Base-by-base conservation (phyloP, 108 stramenopile genomes). In the Conticribra guillardii region DNA sequence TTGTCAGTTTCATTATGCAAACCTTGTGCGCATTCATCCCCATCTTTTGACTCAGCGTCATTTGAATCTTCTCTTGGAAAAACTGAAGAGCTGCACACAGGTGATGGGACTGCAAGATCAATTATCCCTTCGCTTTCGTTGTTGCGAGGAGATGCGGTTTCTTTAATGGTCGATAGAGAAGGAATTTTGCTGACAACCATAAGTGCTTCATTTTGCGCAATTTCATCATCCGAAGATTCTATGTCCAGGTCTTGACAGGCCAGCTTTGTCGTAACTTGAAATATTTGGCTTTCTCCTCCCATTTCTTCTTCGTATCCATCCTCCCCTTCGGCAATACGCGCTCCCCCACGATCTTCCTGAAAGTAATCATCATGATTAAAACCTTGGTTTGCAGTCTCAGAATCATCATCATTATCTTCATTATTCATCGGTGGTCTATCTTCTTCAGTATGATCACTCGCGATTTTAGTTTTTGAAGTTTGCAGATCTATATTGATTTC, bases 251-350 rank as follows among this genome's bases (percentile, higher is more conserved):
- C 34, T 63, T 82, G 53, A 28, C 65, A 73, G 17, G 81, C 81
- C 18, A 82, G 44, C 1, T 46, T 68, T 4, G 76, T 74, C 5
- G 71, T 62, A 16, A 78, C 81, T 29, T 77, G 71, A 37, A 80
- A 60, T 19, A 80, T 61, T 65, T 91, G 90, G 47, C 83, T 89
- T 23, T 54, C 48, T 2, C 86, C 90, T 33, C 88, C 90, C 86
- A 91, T 86, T 50, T 89, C 88, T 33, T 91, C 88, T 8, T 91
- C 90, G 60, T 76, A 87, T 8, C 80, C 85, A 1, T 89, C 83
- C 50, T 91, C 87, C 14, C 87, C 89, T 31, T 78, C 55, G 18
- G 56, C 52, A 19, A 87, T 62, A 15, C 70, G 69, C 18, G 90
- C 87, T 21, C 81, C 70, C 15, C 86, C 87, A 26, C 78, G 73